These are phyloP conservation scores for Senna tora DNA, from an alignment of 306 rosid genomes.

Conservation along the genomic window DNA sequence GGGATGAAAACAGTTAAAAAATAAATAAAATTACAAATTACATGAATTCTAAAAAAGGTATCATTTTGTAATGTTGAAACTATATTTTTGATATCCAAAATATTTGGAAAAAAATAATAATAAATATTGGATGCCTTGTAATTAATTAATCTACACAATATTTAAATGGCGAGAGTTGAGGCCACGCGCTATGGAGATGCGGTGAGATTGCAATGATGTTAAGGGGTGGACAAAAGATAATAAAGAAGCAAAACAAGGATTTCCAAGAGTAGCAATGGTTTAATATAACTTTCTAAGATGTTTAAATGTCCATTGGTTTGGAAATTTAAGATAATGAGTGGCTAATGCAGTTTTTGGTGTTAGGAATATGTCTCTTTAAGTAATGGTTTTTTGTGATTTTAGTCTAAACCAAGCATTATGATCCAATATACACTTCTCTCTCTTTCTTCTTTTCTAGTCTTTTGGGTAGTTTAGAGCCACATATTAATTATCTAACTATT, in stretches of 20 bases:
- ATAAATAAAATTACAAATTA: too few relatives aligned
- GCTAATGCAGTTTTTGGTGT: constrained; percentile 41
- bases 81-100: too few relatives aligned
- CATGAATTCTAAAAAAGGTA: too few relatives aligned
- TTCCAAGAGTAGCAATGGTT: constrained; percentile 47
- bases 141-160: too few relatives aligned
- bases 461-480: constrained; percentile 31
- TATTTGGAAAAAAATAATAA: too few relatives aligned
- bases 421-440: background rate
- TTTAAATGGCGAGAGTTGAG: too few relatives aligned
- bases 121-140: too few relatives aligned
- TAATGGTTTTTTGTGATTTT: constrained; percentile 14
- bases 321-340: constrained; percentile 43
- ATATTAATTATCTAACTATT: background rate
- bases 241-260: constrained; percentile 39
- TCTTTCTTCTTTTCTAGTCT: background rate
- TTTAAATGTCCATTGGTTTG: constrained; percentile 32
- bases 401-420: constrained; percentile 40
- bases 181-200: constrained; percentile 24
- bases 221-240: constrained; percentile 20
- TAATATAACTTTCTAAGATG: constrained; percentile 43
- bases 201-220: constrained; percentile 34
- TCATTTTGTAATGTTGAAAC: too few relatives aligned
- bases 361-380: constrained; percentile 49
- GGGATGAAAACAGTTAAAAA: too few relatives aligned